Conservation (phyloP, 2,329 filamentous ascomycete species). For the Endoconidiophora laricicola region DNA sequence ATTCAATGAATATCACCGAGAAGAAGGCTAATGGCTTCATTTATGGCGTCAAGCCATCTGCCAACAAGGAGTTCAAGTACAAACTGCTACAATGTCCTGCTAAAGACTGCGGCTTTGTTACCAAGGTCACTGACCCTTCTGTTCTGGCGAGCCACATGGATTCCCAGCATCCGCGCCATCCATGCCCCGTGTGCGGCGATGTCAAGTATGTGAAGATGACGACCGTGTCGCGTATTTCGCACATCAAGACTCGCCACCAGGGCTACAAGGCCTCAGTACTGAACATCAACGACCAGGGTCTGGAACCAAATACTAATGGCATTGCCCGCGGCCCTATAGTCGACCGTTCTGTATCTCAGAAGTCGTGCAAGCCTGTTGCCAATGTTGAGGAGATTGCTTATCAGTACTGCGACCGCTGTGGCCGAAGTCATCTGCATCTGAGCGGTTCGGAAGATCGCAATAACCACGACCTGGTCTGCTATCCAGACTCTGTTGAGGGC, state of each 20-base stretch:
- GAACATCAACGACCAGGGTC: neutral
- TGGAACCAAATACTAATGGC: neutral
- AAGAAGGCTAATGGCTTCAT: neutral
- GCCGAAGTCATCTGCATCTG: conserved; percentile 15
- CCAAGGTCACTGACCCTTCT: neutral
- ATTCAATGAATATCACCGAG: neutral
- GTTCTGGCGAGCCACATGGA: conserved; percentile 6
- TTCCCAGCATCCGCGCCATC: neutral
- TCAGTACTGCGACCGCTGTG: conserved; percentile 16
- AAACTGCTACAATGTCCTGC: conserved; percentile 7
- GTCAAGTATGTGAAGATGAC: conserved; percentile 1
- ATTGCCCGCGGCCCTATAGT: neutral
- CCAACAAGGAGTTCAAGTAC: neutral
- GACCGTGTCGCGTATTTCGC: neutral
- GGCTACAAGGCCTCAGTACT: neutral
- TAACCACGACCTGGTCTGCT: conserved; percentile 15
- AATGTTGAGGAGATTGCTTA: conserved; percentile 13
- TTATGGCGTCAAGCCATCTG: neutral
- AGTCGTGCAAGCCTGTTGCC: neutral
- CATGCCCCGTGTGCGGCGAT: conserved; percentile 4
- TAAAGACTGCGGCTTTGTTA: conserved; percentile 6
- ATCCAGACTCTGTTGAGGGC: conserved; percentile 13
- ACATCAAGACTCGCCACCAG: neutral
- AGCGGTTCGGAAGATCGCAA: conserved; percentile 13
- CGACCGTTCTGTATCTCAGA: conserved; percentile 3